Evolutionary conservation across 2,329 filamentous ascomycete species (phyloP).

Genomic region (Paecilomyces formosus): DNA sequence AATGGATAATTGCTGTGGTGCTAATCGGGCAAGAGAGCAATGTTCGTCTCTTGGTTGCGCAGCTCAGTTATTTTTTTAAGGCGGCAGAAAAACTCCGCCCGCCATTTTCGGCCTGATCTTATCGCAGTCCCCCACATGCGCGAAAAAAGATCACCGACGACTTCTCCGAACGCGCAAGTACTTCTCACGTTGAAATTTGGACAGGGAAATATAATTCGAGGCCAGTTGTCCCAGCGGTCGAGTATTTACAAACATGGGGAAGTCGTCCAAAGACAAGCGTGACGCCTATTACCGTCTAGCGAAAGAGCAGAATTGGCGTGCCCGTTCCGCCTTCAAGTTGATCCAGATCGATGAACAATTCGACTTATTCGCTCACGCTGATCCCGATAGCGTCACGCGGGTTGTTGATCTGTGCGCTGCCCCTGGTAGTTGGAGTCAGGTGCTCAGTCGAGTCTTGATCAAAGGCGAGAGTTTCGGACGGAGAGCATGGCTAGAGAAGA

Average conservation of each 20-base stretch:
- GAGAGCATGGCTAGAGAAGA: slow-evolving; percentile 77
- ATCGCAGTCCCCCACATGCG: slow-evolving; percentile 24
- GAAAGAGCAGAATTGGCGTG: slow-evolving; percentile 98
- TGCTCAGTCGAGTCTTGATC: slow-evolving; percentile 86
- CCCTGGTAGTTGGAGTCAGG: slow-evolving; percentile 95
- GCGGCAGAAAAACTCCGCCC: slow-evolving; percentile 14
- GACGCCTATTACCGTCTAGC: slow-evolving; percentile 96
- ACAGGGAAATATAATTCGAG: slow-evolving; percentile 1
- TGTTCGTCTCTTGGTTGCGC: background rate
- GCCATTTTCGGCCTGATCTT: slow-evolving; percentile 22
- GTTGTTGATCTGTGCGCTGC: slow-evolving; percentile 96
- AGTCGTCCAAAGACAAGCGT: slow-evolving; percentile 97
- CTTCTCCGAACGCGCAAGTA: background rate
- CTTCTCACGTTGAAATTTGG: background rate
- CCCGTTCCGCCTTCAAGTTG: slow-evolving; percentile 92
- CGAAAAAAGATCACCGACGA: slow-evolving; percentile 7
- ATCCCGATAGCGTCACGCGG: slow-evolving; percentile 65
- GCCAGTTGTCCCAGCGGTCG: background rate
- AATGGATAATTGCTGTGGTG: background rate
- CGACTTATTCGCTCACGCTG: slow-evolving; percentile 66
- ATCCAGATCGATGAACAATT: slow-evolving; percentile 96
- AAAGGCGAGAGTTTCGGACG: slow-evolving; percentile 87
- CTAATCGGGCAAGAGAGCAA: background rate
- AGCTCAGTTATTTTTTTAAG: background rate
- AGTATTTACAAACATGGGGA: slow-evolving; percentile 59